A percentile compares a stretch with the other conserved stretches of the same genome.
phyloP scores from a whole-genome alignment of 2,329 filamentous ascomycete genomes.

The Ophiostoma novo-ulmi region DNA sequence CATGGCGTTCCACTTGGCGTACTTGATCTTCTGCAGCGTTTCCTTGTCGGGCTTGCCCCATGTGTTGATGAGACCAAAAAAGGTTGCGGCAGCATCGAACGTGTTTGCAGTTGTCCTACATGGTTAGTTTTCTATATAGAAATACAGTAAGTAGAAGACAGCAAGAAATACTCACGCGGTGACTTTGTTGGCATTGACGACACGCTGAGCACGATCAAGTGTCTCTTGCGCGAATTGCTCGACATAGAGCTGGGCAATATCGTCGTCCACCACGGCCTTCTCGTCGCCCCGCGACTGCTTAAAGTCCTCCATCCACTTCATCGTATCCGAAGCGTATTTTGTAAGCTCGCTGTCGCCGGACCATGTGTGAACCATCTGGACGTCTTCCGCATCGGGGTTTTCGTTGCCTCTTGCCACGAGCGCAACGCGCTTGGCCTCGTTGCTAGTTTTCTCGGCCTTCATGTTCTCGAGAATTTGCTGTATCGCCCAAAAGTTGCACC shows the following conservation, averaged over 20 bases:
- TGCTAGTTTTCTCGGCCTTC: slow-evolving; percentile 1
- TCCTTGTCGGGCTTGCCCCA: slow-evolving; percentile 75
- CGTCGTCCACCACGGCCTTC: slow-evolving; percentile 79
- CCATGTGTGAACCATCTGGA: slow-evolving; percentile 48
- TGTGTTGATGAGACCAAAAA: slow-evolving; percentile 80
- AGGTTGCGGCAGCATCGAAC: slow-evolving; percentile 86
- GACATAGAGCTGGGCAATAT: slow-evolving; percentile 82
- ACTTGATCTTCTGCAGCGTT: slow-evolving; percentile 82
- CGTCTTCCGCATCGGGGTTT: not conserved
- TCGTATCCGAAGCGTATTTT: slow-evolving; percentile 85
- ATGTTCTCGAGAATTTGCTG: slow-evolving; percentile 68
- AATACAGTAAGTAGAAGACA: not conserved
- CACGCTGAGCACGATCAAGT: slow-evolving; percentile 75
- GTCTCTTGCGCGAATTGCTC: slow-evolving; percentile 91
- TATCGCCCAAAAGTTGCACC: slow-evolving; percentile 91
- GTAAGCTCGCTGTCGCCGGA: slow-evolving; percentile 67
- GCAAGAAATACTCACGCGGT: slow-evolving; percentile 45
- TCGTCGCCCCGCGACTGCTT: slow-evolving; percentile 70
- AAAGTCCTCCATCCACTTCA: slow-evolving; percentile 74
- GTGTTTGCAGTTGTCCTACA: slow-evolving; percentile 76
- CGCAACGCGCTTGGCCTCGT: not conserved
- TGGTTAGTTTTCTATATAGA: not conserved
- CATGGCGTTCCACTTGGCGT: slow-evolving; percentile 90
- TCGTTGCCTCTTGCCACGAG: not conserved
- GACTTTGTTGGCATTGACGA: slow-evolving; percentile 75